These are phyloP conservation scores for Elsinoe ampelina DNA, from an alignment of 2,329 filamentous ascomycete genomes.

Conservation along the genomic window DNA sequence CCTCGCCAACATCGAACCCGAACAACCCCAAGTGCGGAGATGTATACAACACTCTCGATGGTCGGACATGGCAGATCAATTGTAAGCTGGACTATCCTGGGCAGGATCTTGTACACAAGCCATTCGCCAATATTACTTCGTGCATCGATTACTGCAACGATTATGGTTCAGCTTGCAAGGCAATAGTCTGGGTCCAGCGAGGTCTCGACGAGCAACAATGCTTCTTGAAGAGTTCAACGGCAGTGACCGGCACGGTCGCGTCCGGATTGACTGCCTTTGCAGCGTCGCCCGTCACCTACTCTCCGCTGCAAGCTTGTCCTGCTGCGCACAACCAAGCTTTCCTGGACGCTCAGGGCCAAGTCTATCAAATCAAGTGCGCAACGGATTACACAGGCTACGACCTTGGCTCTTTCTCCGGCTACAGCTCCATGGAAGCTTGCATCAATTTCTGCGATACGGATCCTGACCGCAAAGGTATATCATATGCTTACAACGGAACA, in stretches of 20 bases:
- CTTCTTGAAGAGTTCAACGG: constrained; percentile 1
- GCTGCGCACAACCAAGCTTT: constrained; percentile 6
- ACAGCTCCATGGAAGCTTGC: constrained; percentile 8
- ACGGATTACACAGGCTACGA: constrained; percentile 11
- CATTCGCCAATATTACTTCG: constrained; percentile 5
- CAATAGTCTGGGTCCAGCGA: constrained; percentile 12
- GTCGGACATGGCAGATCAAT: background rate
- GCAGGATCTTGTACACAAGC: background rate
- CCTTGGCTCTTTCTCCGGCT: background rate
- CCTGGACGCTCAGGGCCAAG: constrained; percentile 6
- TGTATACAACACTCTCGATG: constrained; percentile 7
- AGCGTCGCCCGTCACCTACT: background rate
- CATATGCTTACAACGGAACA: constrained; percentile 12
- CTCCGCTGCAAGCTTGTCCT: constrained; percentile 10
- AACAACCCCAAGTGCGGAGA: constrained; percentile 10
- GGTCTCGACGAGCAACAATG: constrained; percentile 12
- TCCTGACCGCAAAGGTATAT: constrained; percentile 11
- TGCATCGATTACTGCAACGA: constrained; percentile 11
- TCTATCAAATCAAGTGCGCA: constrained; percentile 13
- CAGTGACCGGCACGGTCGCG: background rate
- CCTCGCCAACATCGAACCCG: background rate
- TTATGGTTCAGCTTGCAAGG: background rate
- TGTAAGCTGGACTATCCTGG: constrained; percentile 3
- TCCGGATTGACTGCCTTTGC: constrained; percentile 7
- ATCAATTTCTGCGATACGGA: constrained; percentile 12